Base-by-base conservation (phyloP, 2,329 filamentous ascomycete genomes). In the Ramichloridium luteum region DNA sequence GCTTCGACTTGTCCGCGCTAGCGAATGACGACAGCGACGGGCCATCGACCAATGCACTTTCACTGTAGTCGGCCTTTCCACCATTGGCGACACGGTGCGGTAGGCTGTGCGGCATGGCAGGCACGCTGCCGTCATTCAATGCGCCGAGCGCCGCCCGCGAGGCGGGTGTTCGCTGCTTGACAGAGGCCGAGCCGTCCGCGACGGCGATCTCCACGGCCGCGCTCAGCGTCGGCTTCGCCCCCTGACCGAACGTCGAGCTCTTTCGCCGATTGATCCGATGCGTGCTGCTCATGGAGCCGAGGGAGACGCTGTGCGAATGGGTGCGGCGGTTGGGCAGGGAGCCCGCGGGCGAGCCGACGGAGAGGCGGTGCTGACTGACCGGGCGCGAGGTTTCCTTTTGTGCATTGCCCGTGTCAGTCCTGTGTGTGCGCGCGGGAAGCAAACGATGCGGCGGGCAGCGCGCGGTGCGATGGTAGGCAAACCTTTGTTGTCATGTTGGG, bases 241-340 rank as follows among this genome's bases (percentile, higher is more conserved):
- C 70, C 28, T 77, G 72, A 43, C 75, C 79, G 39, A 82, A 84
- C 54, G 73, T 76, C 54, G 93, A 85, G 61, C 86, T 94, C 72
- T 96, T 96, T 49, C 90, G 76, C 51, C 88, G 82, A 48, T 82
- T 85, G 46, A 96, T 75, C 47, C 90, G 81, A 59, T 93, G 81
- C 56, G 74, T 77, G 47, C 77, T 64, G 63, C 86, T 88, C 52
- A 86, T 72, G 36, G 80, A 74, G 46, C 75, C 74, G 37, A 80
- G 71, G 34, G 86, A 79, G 47, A 85, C 67, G 36, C 83, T 88
- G 58, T 90, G 58, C 30, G 82, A 82, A 63, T 85, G 82, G 47
- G 74, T 76, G 52, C 85, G 78, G 41, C 74, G 72, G 60, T 80
- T 64, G 30, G 79, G 67, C 32, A 71, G 59, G 40, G 76, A 74